phyloP scores from a whole-genome alignment of 768 basidiomycete genomes.

The Podaxis pistillaris region DNA sequence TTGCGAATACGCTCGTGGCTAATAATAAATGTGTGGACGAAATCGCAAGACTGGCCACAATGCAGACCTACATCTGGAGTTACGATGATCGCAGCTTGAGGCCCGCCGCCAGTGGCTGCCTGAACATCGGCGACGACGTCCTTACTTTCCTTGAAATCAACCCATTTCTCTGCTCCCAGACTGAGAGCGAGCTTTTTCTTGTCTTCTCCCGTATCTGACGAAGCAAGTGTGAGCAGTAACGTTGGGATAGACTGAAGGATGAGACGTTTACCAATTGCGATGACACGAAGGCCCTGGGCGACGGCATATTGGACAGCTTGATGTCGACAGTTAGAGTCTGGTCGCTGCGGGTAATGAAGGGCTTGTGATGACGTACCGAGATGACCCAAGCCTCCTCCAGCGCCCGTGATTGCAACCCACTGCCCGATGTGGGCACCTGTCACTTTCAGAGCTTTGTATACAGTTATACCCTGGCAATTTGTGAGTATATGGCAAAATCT shows the following conservation, averaged over 20 bases:
- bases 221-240: not conserved
- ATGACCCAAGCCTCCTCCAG: slow-evolving; percentile 82
- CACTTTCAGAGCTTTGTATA: slow-evolving; percentile 82
- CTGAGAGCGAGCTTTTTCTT: slow-evolving; percentile 59
- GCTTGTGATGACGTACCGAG: slow-evolving; percentile 42
- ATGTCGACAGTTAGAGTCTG: too few relatives aligned
- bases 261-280: slow-evolving; percentile 56
- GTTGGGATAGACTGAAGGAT: not conserved
- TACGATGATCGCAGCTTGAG: slow-evolving; percentile 68
- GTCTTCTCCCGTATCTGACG: slow-evolving; percentile 66
- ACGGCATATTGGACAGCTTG: slow-evolving; percentile 77
- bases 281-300: slow-evolving; percentile 75
- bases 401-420: slow-evolving; percentile 75
- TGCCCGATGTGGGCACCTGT: slow-evolving; percentile 63
- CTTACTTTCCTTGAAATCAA: slow-evolving; percentile 72
- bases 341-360: too few relatives aligned
- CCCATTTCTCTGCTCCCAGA: slow-evolving; percentile 73
- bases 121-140: slow-evolving; percentile 69
- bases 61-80: slow-evolving; percentile 36
- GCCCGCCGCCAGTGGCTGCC: slow-evolving; percentile 66
- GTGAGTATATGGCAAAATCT: not conserved
- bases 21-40: not conserved
- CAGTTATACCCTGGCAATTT: slow-evolving; percentile 64
- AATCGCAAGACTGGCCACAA: too few relatives aligned
- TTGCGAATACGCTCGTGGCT: slow-evolving; percentile 44